Evolutionary conservation across 2,329 filamentous ascomycete genomes (phyloP).

Genomic region (Fusarium sulawesiense): DNA sequence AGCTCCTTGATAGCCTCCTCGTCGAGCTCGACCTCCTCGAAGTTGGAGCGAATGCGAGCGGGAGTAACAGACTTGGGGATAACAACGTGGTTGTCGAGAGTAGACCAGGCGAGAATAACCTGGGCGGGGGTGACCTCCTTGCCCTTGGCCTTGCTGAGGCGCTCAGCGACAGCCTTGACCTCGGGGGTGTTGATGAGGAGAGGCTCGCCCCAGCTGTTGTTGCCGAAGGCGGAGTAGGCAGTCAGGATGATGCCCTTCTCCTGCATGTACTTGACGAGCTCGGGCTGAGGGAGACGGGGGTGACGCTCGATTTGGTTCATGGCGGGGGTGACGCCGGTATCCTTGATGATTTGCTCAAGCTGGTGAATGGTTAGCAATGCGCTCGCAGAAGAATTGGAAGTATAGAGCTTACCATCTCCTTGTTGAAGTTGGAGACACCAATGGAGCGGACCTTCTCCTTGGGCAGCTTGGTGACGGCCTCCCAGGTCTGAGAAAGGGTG

Average conservation of each 20-base stretch:
- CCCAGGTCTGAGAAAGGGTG: conserved; percentile 58
- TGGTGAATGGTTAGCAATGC: conserved; percentile 23
- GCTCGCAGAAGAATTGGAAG: not conserved
- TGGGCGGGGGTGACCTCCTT: conserved; percentile 57
- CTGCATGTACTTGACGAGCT: conserved; percentile 69
- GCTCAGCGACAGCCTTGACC: conserved; percentile 67
- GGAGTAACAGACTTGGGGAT: conserved; percentile 81
- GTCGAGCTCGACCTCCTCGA: conserved; percentile 71
- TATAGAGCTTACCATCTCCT: conserved; percentile 57
- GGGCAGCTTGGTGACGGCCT: conserved; percentile 66
- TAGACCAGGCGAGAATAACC: conserved; percentile 68
- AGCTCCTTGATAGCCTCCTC: conserved; percentile 70
- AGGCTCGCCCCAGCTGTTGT: conserved; percentile 57
- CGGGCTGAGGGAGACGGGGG: conserved; percentile 68
- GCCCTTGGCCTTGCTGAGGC: conserved; percentile 50
- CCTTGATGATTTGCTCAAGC: conserved; percentile 67
- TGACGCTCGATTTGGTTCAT: conserved; percentile 78
- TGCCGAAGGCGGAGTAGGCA: conserved; percentile 70
- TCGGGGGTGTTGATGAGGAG: conserved; percentile 69
- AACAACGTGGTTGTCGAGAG: conserved; percentile 72
- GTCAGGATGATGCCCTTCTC: conserved; percentile 73
- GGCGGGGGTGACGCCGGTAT: conserved; percentile 67
- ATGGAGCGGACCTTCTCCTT: conserved; percentile 73
- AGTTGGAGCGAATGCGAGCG: conserved; percentile 76
- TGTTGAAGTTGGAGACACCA: conserved; percentile 79